Evolutionary conservation across 495 filamentous ascomycete genomes (phyloP).

Genomic region (Penicillium verhagenii): DNA sequence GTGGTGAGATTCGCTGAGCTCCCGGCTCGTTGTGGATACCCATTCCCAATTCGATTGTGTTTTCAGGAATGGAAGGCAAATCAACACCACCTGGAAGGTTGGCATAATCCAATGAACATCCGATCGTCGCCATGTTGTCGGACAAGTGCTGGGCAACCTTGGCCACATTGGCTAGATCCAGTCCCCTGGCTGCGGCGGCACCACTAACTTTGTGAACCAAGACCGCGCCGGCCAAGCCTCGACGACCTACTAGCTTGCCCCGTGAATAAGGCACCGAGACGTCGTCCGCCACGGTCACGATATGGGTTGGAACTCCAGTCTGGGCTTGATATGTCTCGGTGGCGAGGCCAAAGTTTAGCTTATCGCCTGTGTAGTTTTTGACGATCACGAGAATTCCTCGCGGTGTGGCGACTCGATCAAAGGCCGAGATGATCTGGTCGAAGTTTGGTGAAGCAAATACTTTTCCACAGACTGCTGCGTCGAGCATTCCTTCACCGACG

Average conservation of each 20-base stretch:
- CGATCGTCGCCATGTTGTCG: slow-evolving; percentile 16
- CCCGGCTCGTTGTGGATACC: slow-evolving; percentile 19
- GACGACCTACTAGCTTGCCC: slow-evolving; percentile 9
- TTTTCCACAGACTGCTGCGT: slow-evolving; percentile 13
- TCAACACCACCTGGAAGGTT: slow-evolving; percentile 10
- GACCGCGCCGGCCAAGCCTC: slow-evolving; percentile 6
- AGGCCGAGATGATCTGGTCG: slow-evolving; percentile 11
- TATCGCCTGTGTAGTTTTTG: slow-evolving; percentile 18
- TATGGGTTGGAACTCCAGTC: slow-evolving; percentile 4
- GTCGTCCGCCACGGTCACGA: slow-evolving; percentile 10
- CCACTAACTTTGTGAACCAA: slow-evolving; percentile 13
- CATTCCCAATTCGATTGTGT: slow-evolving; percentile 11
- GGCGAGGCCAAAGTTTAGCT: slow-evolving; percentile 15
- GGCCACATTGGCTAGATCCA: not conserved
- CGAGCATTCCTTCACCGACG: slow-evolving; percentile 16
- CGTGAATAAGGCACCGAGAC: slow-evolving; percentile 11
- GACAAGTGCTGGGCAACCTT: slow-evolving; percentile 11
- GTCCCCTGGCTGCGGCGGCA: slow-evolving; percentile 4
- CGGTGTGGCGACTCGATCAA: slow-evolving; percentile 7
- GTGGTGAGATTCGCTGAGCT: slow-evolving; percentile 7
- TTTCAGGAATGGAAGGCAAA: slow-evolving; percentile 5
- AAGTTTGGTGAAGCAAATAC: slow-evolving; percentile 15
- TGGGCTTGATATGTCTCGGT: slow-evolving; percentile 11
- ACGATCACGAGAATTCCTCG: slow-evolving; percentile 11
- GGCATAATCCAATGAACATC: slow-evolving; percentile 14